Evolutionary conservation across 2,329 filamentous ascomycete genomes (phyloP).

Genomic region (Hypoxylon rubiginosum): DNA sequence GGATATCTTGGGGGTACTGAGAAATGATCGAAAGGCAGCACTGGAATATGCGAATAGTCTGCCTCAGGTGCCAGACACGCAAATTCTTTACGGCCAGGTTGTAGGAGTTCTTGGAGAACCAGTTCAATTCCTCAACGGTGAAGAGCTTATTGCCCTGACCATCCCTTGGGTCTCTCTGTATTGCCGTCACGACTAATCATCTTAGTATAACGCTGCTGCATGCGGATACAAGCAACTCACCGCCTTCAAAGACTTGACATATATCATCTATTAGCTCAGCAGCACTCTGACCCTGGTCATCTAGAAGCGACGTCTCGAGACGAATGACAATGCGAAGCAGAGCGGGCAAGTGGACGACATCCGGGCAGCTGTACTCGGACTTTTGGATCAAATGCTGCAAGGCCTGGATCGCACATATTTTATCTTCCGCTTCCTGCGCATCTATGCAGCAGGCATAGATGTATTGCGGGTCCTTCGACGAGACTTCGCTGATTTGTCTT

Average conservation of each 20-base stretch:
- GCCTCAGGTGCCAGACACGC: conserved; percentile 65
- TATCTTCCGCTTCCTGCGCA: conserved; percentile 75
- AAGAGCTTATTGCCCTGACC: conserved; percentile 65
- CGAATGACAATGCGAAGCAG: conserved; percentile 73
- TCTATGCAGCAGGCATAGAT: conserved; percentile 86
- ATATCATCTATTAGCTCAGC: conserved; percentile 61
- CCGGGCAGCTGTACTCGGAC: conserved; percentile 61
- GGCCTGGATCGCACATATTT: conserved; percentile 68
- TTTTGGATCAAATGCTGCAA: conserved; percentile 72
- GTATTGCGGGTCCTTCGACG: conserved; percentile 69
- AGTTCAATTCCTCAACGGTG: conserved; percentile 76
- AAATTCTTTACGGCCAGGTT: conserved; percentile 77
- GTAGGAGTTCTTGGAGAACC: conserved; percentile 87
- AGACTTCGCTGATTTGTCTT: conserved; percentile 66
- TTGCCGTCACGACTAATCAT: conserved; percentile 58
- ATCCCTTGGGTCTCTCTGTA: conserved; percentile 55
- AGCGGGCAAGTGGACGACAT: conserved; percentile 70
- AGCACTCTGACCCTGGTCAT: conserved; percentile 45
- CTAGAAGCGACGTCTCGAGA: conserved; percentile 60
- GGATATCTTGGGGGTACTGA: conserved; percentile 63
- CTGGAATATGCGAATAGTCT: conserved; percentile 69
- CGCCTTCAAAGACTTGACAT: conserved; percentile 64
- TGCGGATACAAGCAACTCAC: conserved; percentile 49
- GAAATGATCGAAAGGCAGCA: conserved; percentile 66
- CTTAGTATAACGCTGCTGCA: conserved; percentile 24